Evolutionary conservation across 2,329 filamentous ascomycete species (phyloP), one percentile per base, ranked within the genome.

Genomic region (Sphaerulina musiva): DNA sequence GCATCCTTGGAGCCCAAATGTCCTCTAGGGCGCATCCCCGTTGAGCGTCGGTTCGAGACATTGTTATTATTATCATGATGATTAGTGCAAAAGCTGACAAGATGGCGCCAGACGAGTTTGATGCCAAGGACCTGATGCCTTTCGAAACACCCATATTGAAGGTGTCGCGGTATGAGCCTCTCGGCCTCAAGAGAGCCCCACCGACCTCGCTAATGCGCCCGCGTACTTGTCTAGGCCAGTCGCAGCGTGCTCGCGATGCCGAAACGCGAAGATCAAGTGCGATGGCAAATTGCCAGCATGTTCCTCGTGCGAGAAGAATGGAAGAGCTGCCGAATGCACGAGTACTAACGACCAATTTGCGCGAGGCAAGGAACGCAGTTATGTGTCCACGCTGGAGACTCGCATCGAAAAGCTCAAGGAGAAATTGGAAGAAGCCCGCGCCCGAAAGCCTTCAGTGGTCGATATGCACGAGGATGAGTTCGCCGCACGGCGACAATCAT

Each of bases 341-440:
- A 90, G 90, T 53, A 91, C 90, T 6, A 96, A 95, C 66, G 92
- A 97, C 68, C 90, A 96, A 69, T 97, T 96, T 72, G 91, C 92
- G 0, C 81, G 90, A 59, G 93, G 93, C 57, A 97, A 97, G 71
- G 93, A 97, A 69, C 80, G 92, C 66, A 97, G 91, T 72, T 98
- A 97, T 77, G 91, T 97, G 43, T 89, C 92, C 6, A 95, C 92
- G 0, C 79, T 98, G n/a, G 92, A 97, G 70, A 83, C 91, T 12
- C 85, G 88, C 54, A 85, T 95, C 62, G 91, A 97, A 70, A 89
- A 87, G 71, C 80, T 97, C 7, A 88, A 95, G 71, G 85, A 83
- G 67, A 84, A 84, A 54, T 79, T 96, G 45, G 70, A 73, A 17
- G 76, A 79, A 56, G 78, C 80, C 34, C 86, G 83, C 72, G 84